A percentile compares a stretch with the other conserved stretches of the same genome.
Conservation (phyloP, 2,329 filamentous ascomycete genomes). For the Nemania sp. region DNA sequence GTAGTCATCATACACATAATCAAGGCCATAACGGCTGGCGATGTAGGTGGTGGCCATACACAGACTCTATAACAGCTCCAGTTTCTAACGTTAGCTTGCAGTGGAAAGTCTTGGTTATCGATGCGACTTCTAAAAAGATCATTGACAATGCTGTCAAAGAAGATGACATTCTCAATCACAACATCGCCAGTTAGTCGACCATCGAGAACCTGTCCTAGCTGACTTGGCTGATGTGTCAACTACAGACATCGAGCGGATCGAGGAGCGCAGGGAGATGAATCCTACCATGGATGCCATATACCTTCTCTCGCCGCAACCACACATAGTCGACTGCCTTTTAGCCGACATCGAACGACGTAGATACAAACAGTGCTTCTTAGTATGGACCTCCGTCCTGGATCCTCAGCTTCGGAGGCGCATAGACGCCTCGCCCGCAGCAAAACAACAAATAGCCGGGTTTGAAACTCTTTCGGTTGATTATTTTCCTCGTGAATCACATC, state of each 20-base stretch:
- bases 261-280: constrained; percentile 80
- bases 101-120: constrained; percentile 97
- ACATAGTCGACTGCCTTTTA: constrained; percentile 91
- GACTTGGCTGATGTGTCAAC: constrained; percentile 30
- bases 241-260: constrained; percentile 90
- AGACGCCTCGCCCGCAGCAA: constrained; percentile 68
- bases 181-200: constrained; percentile 78
- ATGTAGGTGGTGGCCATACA: constrained; percentile 59
- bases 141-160: constrained; percentile 90
- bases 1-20: constrained; percentile 75
- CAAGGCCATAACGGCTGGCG: constrained; percentile 75
- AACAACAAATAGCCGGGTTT: constrained; percentile 77
- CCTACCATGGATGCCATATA: constrained; percentile 94
- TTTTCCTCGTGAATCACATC: constrained; percentile 85
- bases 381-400: constrained; percentile 82
- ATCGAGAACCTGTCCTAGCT: constrained; percentile 27
- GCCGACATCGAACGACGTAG: constrained; percentile 85
- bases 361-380: constrained; percentile 77
- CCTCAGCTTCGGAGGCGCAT: constrained; percentile 72
- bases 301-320: constrained; percentile 79
- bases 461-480: constrained; percentile 86
- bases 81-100: constrained; percentile 43
- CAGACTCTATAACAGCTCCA: neutral
- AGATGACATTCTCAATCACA: constrained; percentile 95
- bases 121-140: constrained; percentile 80